phyloP scores from a whole-genome alignment of 2,329 filamentous ascomycete species.

The Canariomyces notabilis region DNA sequence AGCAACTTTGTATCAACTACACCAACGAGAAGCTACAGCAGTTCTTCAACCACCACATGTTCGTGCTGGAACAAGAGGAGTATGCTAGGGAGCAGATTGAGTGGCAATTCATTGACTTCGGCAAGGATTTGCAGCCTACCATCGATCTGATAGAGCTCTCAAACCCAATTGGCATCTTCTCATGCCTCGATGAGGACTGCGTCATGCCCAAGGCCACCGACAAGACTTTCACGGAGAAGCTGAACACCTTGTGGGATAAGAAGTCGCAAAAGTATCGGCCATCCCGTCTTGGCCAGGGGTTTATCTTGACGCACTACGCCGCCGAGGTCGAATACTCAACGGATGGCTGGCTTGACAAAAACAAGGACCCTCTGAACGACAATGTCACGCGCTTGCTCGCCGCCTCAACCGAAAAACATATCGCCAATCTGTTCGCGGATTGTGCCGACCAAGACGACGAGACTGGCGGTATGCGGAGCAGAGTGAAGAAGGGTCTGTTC shows the following conservation, averaged over 20 bases:
- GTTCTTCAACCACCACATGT: slow-evolving; percentile 99
- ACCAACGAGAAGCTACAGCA: slow-evolving; percentile 99
- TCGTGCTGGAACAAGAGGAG: slow-evolving; percentile 96
- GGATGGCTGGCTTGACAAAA: slow-evolving; percentile 94
- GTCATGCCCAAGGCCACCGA: slow-evolving; percentile 99
- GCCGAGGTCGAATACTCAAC: slow-evolving; percentile 97
- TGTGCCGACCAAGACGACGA: slow-evolving; percentile 81
- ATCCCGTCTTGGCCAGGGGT: slow-evolving; percentile 83
- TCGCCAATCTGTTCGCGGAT: slow-evolving; percentile 80
- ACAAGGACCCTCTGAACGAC: slow-evolving; percentile 97
- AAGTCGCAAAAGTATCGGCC: slow-evolving; percentile 91
- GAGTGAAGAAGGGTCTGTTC: slow-evolving; percentile 96
- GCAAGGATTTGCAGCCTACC: slow-evolving; percentile 91
- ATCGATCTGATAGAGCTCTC: slow-evolving; percentile 95
- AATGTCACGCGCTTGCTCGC: slow-evolving; percentile 88
- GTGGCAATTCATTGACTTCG: slow-evolving; percentile 99
- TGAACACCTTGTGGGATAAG: slow-evolving; percentile 95
- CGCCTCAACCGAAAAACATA: slow-evolving; percentile 73
- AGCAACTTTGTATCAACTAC: slow-evolving; percentile 99
- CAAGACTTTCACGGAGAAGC: slow-evolving; percentile 92
- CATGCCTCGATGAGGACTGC: slow-evolving; percentile 92
- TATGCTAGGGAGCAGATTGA: slow-evolving; percentile 97
- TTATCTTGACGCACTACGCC: slow-evolving; percentile 94
- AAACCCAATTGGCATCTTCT: slow-evolving; percentile 98
- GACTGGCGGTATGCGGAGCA: slow-evolving; percentile 59